Conservation (phyloP, 2,329 filamentous ascomycete species). For the Fusarium virguliforme region DNA sequence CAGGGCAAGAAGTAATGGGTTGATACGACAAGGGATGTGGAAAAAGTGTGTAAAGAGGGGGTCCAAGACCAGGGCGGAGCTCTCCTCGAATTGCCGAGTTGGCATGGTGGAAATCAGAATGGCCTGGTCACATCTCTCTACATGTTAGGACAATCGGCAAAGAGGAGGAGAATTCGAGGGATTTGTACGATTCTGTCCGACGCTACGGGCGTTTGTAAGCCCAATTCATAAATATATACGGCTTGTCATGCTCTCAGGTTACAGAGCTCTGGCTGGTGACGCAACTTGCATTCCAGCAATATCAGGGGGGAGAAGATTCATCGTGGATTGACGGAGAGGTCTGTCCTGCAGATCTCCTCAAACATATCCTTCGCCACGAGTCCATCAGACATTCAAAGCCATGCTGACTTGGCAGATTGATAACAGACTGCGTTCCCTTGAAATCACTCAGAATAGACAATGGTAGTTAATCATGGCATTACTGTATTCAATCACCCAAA, state of each 20-base stretch:
- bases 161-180: constrained; percentile 18
- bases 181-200: constrained; percentile 37
- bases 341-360: neutral
- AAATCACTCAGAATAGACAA: neutral
- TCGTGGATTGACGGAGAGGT: neutral
- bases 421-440: neutral
- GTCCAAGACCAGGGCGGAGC: constrained; percentile 12
- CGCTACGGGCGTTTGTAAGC: constrained; percentile 33
- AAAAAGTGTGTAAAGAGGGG: constrained; percentile 44
- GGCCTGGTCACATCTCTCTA: constrained; percentile 22
- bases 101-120: constrained; percentile 32
- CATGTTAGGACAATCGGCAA: constrained; percentile 22
- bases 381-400: neutral
- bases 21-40: constrained; percentile 26
- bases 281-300: too few species aligned
- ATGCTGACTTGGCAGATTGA: neutral
- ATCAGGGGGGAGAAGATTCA: too few species aligned
- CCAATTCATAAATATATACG: constrained; percentile 18
- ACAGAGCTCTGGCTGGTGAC: too few species aligned
- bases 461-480: neutral
- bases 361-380: too few species aligned
- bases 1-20: constrained; percentile 79
- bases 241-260: neutral
- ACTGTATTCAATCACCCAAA: neutral
- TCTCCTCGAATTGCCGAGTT: constrained; percentile 20